phyloP scores from a whole-genome alignment of 129 eudicot genomes.

The Logfia minima region DNA sequence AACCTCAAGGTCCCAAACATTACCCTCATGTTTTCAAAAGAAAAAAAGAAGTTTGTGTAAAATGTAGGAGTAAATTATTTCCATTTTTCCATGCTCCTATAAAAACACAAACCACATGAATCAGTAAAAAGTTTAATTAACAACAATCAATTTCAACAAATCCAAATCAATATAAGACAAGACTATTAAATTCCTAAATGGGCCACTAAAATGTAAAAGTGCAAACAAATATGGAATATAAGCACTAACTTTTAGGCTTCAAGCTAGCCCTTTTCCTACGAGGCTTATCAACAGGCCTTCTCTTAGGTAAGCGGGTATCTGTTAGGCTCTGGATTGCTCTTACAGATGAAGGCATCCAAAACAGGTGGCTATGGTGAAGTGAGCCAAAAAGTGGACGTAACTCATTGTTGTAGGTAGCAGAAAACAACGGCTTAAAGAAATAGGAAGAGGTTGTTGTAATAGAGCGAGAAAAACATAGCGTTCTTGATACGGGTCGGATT shows the following conservation, averaged over 20 bases:
- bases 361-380: conserved; percentile 33
- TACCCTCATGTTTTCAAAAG: too few species aligned
- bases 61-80: too few species aligned
- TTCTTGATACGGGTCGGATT: conserved; percentile 62
- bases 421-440: conserved; percentile 31
- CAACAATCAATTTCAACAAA: background rate
- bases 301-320: conserved; percentile 70
- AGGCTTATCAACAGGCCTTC: conserved; percentile 66
- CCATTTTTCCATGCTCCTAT: background rate
- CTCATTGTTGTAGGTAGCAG: conserved; percentile 31
- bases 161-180: background rate
- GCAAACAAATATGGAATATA: background rate
- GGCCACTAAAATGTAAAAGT: too few species aligned
- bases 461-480: conserved; percentile 37
- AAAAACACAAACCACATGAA: too few species aligned
- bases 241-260: conserved; percentile 65
- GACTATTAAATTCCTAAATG: background rate
- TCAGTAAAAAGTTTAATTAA: too few species aligned
- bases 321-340: conserved; percentile 64
- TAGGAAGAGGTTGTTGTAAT: conserved; percentile 33
- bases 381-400: conserved; percentile 34
- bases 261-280: conserved; percentile 73
- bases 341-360: conserved; percentile 45
- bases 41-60: too few species aligned
- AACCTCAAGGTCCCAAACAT: background rate